A percentile compares a stretch with the other conserved stretches of the same genome.
Evolutionary conservation across 2,329 filamentous ascomycete species (phyloP).

Genomic region (Penicillium sp.): DNA sequence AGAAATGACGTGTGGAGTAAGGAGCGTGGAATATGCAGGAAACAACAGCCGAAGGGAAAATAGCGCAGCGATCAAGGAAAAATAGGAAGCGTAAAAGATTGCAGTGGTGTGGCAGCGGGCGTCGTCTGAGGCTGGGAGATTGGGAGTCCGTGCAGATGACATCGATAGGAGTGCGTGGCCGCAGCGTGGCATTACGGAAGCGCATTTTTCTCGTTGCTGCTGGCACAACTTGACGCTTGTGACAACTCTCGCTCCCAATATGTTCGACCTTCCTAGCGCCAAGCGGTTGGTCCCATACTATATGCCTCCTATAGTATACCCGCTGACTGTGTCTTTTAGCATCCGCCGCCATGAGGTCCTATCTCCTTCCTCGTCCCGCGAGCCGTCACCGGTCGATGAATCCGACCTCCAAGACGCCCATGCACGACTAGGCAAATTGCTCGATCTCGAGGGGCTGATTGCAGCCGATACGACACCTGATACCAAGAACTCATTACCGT

Average conservation of each 20-base stretch:
- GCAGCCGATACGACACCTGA: constrained; percentile 1
- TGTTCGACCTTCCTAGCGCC: constrained; percentile 39
- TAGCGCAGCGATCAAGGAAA: no score
- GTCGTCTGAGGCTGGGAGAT: constrained; percentile 17
- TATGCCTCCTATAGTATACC: neutral
- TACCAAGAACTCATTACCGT: constrained; percentile 3
- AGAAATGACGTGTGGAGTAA: constrained; percentile 8
- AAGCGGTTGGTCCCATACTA: constrained; percentile 32
- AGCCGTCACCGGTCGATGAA: constrained; percentile 32
- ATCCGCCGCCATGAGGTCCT: constrained; percentile 39
- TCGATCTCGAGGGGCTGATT: constrained; percentile 33
- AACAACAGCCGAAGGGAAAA: constrained; percentile 5
- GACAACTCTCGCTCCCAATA: constrained; percentile 14
- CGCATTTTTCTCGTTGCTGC: constrained; percentile 10
- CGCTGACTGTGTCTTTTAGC: constrained; percentile 18
- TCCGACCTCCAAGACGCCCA: constrained; percentile 29
- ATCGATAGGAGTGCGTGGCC: constrained; percentile 25
- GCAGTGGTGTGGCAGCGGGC: constrained; percentile 2
- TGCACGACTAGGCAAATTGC: constrained; percentile 33
- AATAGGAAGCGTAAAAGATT: constrained; percentile 7
- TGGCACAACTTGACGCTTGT: no score
- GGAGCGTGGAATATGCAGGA: constrained; percentile 16
- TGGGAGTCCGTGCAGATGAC: constrained; percentile 24
- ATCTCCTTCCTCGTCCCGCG: constrained; percentile 30
- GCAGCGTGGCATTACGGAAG: constrained; percentile 13